These are phyloP conservation scores for Dactylellina cionopaga DNA, from an alignment of 2,329 filamentous ascomycete species.

Conservation along the genomic window DNA sequence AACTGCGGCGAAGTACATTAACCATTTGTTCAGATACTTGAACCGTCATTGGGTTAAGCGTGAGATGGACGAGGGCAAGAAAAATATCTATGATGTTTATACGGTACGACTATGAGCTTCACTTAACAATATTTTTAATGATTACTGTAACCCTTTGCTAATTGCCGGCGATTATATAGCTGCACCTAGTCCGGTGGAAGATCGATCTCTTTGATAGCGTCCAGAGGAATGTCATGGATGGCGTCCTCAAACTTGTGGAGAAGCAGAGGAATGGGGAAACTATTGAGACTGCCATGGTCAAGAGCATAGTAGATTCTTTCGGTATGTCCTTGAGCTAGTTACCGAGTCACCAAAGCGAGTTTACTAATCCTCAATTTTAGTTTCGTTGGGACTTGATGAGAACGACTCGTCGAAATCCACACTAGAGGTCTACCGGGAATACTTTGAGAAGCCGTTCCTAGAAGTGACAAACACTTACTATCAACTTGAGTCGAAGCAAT, in stretches of 20 bases:
- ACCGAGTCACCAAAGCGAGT: not conserved
- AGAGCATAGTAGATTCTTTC: constrained; percentile 95
- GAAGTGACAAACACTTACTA: constrained; percentile 86
- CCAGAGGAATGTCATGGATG: constrained; percentile 89
- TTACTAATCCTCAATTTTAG: constrained; percentile 58
- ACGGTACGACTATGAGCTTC: constrained; percentile 64
- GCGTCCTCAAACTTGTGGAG: constrained; percentile 92
- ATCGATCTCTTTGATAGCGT: constrained; percentile 87
- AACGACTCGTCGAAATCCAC: constrained; percentile 92
- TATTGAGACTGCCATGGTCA: constrained; percentile 96
- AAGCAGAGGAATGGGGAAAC: constrained; percentile 98
- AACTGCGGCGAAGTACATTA: constrained; percentile 93
- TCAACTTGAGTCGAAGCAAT: constrained; percentile 88
- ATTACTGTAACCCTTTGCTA: not conserved
- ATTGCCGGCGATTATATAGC: constrained; percentile 55
- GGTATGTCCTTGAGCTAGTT: constrained; percentile 54
- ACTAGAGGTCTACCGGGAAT: constrained; percentile 89
- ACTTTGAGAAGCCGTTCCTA: constrained; percentile 94
- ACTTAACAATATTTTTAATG: not conserved
- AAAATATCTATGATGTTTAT: constrained; percentile 97
- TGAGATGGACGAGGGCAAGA: constrained; percentile 98
- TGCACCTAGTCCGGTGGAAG: constrained; percentile 96
- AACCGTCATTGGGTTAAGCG: constrained; percentile 99
- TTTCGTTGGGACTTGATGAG: constrained; percentile 93
- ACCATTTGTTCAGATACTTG: constrained; percentile 94